phyloP scores from a whole-genome alignment of 257 asterid species.

The Buddleja alternifolia region DNA sequence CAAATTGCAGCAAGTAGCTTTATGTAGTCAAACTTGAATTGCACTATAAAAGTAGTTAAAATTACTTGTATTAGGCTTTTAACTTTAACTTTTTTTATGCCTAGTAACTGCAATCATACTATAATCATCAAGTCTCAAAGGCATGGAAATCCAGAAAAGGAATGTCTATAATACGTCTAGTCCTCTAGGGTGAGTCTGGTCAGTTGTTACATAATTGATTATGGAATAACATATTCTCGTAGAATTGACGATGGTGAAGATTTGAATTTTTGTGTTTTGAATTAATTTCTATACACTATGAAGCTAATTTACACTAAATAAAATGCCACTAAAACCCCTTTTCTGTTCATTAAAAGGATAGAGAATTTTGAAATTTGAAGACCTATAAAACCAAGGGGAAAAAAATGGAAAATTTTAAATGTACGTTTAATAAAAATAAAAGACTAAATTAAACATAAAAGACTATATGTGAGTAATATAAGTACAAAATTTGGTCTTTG shows the following conservation, averaged over 20 bases:
- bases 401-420: not conserved
- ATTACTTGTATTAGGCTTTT: slow-evolving; percentile 9
- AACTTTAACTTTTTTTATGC: slow-evolving; percentile 26
- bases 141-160: slow-evolving; percentile 30
- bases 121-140: slow-evolving; percentile 24
- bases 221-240: too few species aligned
- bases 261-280: too few species aligned
- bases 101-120: slow-evolving; percentile 1
- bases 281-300: slow-evolving; percentile 6
- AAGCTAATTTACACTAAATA: not conserved
- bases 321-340: too few species aligned
- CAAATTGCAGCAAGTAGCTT: not conserved
- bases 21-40: slow-evolving; percentile 19
- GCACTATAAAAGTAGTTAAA: not conserved
- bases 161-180: slow-evolving; percentile 14
- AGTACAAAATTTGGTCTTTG: too few species aligned
- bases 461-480: too few species aligned
- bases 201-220: too few species aligned
- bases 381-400: not conserved
- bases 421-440: too few species aligned
- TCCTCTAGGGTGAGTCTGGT: too few species aligned
- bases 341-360: too few species aligned
- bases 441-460: too few species aligned
- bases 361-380: too few species aligned
- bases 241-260: too few species aligned